Evolutionary conservation across 345 rosid genomes (phyloP), one percentile per base, ranked within the genome.

Genomic region (Citropsis articulata): DNA sequence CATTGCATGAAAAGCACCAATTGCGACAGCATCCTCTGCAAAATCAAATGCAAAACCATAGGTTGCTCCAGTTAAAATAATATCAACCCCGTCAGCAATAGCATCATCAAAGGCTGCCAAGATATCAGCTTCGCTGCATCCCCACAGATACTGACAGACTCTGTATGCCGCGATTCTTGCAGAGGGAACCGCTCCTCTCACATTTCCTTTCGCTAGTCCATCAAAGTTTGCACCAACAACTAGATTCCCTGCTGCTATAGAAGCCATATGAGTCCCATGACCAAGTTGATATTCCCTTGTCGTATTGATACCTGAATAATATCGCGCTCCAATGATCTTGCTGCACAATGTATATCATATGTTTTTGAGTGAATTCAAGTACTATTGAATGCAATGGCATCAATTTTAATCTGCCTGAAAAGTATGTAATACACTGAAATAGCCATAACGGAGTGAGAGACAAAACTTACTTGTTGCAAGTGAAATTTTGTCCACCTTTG

Each of bases 41-140:
- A 85, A 79, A 0, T 19, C 66, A 0, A 1, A 0, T 16, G 75
- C 14, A 0, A 0, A 0, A 0, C 1, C 0, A 3, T 0, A 0
- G 0, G 0, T 3, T 1, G 0, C 19, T 81, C 89, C 0, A 85
- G 83, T 14, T 31, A 84, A 71, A 48, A 89, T 50, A 14, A 89
- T 22, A 61, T 89, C 94, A 2, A 90, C 92, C 27, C 89, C 90
- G 53, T 89, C 94, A 2, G 91, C 89, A 9, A 92, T 90, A 0
- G 93, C 92, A 56, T 92, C 97, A 59, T 89, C 97, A 19, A 89
- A 89, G 0, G 84, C 92, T 19, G 86, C 83, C 66, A 53, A 53
- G 57, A 53, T 18, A 53, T 53, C 57, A 18, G 4, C 77, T 4
- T 0, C 1, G 55, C 83, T 45, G 50, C 50, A 45, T 12, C 2